Percentiles rank a stretch among this genome's conserved stretches.
Conservation (phyloP, 192 early-diverging fungal genomes). For the Entrophospora sp. region DNA sequence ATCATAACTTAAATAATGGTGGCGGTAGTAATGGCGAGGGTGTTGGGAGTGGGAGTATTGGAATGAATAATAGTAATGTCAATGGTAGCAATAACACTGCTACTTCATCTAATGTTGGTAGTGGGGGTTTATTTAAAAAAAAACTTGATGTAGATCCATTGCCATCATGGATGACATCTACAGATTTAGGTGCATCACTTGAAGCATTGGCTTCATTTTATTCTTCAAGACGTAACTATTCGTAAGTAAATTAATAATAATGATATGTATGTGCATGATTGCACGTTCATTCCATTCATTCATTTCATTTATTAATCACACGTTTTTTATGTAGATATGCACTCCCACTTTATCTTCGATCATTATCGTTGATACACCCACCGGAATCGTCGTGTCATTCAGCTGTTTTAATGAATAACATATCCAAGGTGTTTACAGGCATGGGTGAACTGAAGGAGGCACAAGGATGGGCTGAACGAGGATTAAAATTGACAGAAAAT, state of each 20-base stretch:
- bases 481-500: slow-evolving; percentile 38
- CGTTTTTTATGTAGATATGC: slow-evolving; percentile 31
- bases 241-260: slow-evolving; percentile 23
- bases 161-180: slow-evolving; percentile 44
- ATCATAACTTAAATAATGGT: slow-evolving; percentile 16
- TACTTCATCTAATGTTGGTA: slow-evolving; percentile 19
- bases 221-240: slow-evolving; percentile 36
- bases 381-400: slow-evolving; percentile 38
- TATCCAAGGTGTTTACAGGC: slow-evolving; percentile 45
- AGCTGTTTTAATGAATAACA: slow-evolving; percentile 48
- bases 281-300: not conserved
- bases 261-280: not conserved
- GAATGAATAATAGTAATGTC: no score
- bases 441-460: slow-evolving; percentile 42
- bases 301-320: not conserved
- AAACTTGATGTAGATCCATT: slow-evolving; percentile 39
- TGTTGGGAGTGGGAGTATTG: no score
- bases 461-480: slow-evolving; percentile 43
- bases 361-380: slow-evolving; percentile 32
- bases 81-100: no score
- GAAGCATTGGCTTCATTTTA: slow-evolving; percentile 49
- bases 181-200: slow-evolving; percentile 44
- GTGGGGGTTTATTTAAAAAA: slow-evolving; percentile 22
- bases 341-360: slow-evolving; percentile 44
- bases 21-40: slow-evolving; percentile 16